phyloP scores from a whole-genome alignment of 345 rosid genomes.

The Citrus mangshanensis region DNA sequence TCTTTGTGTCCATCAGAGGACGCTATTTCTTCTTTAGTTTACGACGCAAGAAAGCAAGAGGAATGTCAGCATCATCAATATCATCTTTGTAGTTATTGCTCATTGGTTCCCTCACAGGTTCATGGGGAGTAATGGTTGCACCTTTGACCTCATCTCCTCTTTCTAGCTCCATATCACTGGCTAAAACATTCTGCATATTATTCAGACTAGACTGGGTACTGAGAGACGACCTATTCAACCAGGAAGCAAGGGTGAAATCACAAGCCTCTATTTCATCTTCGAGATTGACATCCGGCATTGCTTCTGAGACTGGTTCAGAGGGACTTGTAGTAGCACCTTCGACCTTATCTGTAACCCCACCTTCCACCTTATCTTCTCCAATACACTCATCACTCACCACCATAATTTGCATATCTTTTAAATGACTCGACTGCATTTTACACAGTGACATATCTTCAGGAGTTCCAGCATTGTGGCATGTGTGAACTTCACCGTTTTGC shows the following conservation, averaged over 20 bases:
- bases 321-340: not conserved
- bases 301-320: not conserved
- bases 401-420: not conserved
- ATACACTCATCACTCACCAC: not conserved
- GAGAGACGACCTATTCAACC: not conserved
- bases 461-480: not conserved
- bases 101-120: not conserved
- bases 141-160: not conserved
- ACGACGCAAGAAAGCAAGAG: slow-evolving; percentile 9
- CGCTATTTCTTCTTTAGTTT: not conserved
- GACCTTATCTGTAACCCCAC: not conserved
- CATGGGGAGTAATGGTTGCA: not conserved
- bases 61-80: slow-evolving; percentile 4
- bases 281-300: not conserved
- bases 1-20: not conserved
- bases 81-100: not conserved
- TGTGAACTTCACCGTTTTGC: not conserved
- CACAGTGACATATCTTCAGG: not conserved
- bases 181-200: not conserved
- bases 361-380: not conserved
- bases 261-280: slow-evolving; percentile 5
- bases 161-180: not conserved
- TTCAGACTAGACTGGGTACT: not conserved
- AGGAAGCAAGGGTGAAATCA: slow-evolving; percentile 14
- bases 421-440: not conserved